Conservation (phyloP, 768 basidiomycete species). For the Rickenella mellea region DNA sequence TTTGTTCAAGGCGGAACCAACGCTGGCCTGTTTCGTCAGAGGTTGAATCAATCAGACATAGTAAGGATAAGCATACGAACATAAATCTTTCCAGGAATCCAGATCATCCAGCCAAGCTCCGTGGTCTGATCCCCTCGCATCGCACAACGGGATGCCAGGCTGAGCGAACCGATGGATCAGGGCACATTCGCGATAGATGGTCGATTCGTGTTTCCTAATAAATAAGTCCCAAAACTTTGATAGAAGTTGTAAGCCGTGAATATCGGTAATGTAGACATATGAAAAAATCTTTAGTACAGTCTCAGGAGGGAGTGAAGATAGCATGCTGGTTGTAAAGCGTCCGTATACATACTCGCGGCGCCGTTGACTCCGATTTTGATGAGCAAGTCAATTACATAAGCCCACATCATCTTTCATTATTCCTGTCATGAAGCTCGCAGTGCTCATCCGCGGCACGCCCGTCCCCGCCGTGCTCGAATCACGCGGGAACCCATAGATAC, state of each 20-base stretch:
- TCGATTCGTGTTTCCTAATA: neutral
- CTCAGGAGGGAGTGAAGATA: neutral
- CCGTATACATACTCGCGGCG: no score
- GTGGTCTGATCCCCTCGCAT: neutral
- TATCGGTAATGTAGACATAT: neutral
- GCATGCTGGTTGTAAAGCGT: neutral
- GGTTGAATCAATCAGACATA: neutral
- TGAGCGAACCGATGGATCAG: neutral
- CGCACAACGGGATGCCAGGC: neutral
- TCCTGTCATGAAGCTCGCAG: constrained; percentile 30
- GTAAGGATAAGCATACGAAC: neutral
- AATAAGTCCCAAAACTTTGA: neutral
- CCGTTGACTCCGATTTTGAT: no score
- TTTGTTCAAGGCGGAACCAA: neutral
- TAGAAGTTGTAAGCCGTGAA: neutral
- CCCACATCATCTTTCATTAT: no score
- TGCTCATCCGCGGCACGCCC: constrained; percentile 62
- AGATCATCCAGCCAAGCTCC: neutral
- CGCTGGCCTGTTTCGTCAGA: neutral
- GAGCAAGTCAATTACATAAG: no score
- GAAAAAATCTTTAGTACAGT: neutral
- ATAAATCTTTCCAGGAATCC: neutral
- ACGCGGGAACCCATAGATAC: constrained; percentile 51
- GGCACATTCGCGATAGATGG: neutral
- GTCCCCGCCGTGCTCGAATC: constrained; percentile 30